Conservation (phyloP, 2,329 filamentous ascomycete genomes). For the Ophiostoma novo-ulmi region DNA sequence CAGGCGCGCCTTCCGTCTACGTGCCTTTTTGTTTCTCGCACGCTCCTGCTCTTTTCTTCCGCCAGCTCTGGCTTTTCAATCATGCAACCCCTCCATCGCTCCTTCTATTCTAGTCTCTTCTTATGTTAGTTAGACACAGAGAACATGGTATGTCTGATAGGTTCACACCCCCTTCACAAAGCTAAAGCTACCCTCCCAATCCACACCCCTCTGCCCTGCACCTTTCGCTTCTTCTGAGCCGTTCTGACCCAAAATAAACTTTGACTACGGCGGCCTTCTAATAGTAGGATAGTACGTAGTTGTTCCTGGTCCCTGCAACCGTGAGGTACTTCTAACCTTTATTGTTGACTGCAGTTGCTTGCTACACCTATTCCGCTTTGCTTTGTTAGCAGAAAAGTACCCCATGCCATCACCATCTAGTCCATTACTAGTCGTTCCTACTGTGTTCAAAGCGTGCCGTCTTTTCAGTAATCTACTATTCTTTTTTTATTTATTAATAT, state of each 20-base stretch:
- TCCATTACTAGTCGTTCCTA: not conserved
- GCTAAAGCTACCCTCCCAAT: not conserved
- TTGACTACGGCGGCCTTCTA: not conserved
- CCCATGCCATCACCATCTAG: not conserved
- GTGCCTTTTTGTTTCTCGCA: not conserved
- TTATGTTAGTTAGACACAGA: not conserved
- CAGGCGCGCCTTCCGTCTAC: too few species aligned
- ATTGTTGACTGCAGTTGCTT: not conserved
- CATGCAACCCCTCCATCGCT: not conserved
- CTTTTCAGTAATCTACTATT: not conserved
- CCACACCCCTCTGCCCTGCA: not conserved
- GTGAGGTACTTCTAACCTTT: not conserved
- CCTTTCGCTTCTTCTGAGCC: not conserved
- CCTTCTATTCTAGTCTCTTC: not conserved
- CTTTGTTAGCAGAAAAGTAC: not conserved
- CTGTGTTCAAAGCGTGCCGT: not conserved
- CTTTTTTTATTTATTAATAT: not conserved
- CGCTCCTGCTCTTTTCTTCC: not conserved
- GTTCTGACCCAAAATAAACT: not conserved
- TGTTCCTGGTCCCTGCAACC: conserved; percentile 10
- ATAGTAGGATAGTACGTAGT: not conserved
- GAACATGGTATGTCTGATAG: not conserved
- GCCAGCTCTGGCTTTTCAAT: not conserved
- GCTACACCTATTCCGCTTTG: not conserved
- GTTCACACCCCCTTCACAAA: not conserved